These are phyloP conservation scores for Rickenella mellea DNA, from an alignment of 768 basidiomycete genomes.

Conservation along the genomic window DNA sequence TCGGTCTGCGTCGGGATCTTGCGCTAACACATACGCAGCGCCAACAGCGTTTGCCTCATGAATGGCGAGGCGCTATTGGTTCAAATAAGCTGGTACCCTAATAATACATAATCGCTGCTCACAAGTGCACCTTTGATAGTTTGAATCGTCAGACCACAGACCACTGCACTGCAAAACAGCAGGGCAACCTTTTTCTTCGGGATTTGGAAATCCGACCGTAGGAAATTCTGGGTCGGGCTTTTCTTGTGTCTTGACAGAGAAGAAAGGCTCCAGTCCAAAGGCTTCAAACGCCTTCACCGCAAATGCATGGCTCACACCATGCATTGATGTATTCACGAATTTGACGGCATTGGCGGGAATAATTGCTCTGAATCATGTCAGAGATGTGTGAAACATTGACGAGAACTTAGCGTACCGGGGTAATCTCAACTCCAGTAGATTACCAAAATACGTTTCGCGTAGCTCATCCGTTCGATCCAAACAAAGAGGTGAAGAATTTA, in stretches of 20 bases:
- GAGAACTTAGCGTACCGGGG: constrained; percentile 5
- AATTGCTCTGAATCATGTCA: constrained; percentile 16
- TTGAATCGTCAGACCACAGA: no score
- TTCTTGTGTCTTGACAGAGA: constrained; percentile 57
- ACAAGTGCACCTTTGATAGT: constrained; percentile 50
- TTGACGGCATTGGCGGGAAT: constrained; percentile 32
- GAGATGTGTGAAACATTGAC: constrained; percentile 12
- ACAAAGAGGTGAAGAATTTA: constrained; percentile 34
- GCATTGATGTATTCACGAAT: constrained; percentile 87
- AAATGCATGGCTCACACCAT: constrained; percentile 74
- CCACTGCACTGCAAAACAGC: neutral
- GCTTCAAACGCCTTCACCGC: constrained; percentile 44
- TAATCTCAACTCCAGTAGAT: constrained; percentile 20
- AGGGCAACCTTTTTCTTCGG: constrained; percentile 81
- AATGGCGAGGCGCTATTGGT: constrained; percentile 61
- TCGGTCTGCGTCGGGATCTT: constrained; percentile 84
- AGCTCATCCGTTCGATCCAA: constrained; percentile 51
- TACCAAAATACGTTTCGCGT: constrained; percentile 46
- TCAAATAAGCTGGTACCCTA: neutral
- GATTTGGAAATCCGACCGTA: constrained; percentile 80
- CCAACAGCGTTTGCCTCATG: constrained; percentile 42
- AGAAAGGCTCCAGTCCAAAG: constrained; percentile 51
- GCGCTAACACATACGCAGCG: constrained; percentile 66
- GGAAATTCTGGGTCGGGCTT: constrained; percentile 78
- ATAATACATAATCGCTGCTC: constrained; percentile 6